Evolutionary conservation across 192 early-diverging fungal genomes (phyloP), one percentile per base, ranked within the genome.

Genomic region (Coemansia reversa): DNA sequence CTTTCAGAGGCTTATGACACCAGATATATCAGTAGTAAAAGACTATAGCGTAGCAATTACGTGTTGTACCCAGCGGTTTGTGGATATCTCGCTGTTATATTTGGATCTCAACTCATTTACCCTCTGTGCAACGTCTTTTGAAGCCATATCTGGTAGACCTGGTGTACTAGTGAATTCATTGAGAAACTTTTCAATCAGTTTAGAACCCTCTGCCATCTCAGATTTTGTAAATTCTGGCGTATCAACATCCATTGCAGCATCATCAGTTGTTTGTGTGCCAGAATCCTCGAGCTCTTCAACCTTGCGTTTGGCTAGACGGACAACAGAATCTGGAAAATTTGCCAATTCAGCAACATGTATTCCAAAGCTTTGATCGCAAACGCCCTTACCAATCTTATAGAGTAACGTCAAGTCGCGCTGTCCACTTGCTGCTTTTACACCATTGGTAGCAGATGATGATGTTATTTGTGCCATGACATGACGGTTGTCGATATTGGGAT

Each of bases 321-420:
- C 88, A 12, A 96, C 91, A 0, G 85, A 79, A 8, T 87, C 83
- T 1, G 97, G 95, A 60, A 98, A 97, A 60, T 90, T 87, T 3
- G 95, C 95, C 64, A 98, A 65, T 67, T 95, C 91, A 0, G 97
- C 97, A 20, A 98, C 97, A 71, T 98, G 95, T 58, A 98, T 98
- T 49, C 97, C 97, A 84, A 97, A 98, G 63, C 92, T 94, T 71
- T 98, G 92, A 72, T 97, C 95, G 68, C 94, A 95, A 0, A 92
- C 86, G 22, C 96, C 69, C 47, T 70, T 33, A 19, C 70, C 83
- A 7, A 99, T 92, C 71, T 91, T 93, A 79, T 99, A 99, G 47
- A 99, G 78, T 22, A 99, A 75, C 0, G 94, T 95, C 23, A 99
- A 87, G 8, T 88, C 86, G 1, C 86, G 71, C n/a, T 62, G 63